Percentiles rank a stretch among this genome's conserved stretches.
Evolutionary conservation across 139 green algal genomes (phyloP).

Genomic region (Tetratostichococcus sp.): DNA sequence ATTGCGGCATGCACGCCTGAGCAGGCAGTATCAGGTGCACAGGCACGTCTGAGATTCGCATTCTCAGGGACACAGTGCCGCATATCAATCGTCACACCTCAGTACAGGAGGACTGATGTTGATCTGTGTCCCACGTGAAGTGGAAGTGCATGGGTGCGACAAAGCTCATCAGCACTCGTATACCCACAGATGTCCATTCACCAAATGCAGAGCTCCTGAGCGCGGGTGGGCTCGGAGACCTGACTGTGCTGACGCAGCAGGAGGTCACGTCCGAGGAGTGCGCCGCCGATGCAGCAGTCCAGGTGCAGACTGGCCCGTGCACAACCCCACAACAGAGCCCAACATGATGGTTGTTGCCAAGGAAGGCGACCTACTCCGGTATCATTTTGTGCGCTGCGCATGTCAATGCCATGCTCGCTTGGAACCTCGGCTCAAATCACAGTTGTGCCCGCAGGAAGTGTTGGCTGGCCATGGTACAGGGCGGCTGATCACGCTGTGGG

Average conservation of each 20-base stretch:
- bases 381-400: no score
- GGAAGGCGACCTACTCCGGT: no score
- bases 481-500: slow-evolving; percentile 62
- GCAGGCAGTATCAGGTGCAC: slow-evolving; percentile 11
- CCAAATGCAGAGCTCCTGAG: slow-evolving; percentile 6
- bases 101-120: neutral
- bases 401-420: no score
- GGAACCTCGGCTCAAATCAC: no score
- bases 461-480: slow-evolving; percentile 6
- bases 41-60: neutral
- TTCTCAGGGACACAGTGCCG: neutral
- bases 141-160: neutral
- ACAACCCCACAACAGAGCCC: no score
- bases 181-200: slow-evolving; percentile 2
- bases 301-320: no score
- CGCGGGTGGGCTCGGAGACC: neutral
- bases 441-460: slow-evolving; percentile 1
- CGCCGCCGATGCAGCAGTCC: slow-evolving; percentile 51
- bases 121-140: neutral
- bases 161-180: no score
- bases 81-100: neutral
- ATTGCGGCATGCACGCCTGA: slow-evolving; percentile 9
- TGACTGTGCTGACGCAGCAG: slow-evolving; percentile 58
- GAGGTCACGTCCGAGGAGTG: slow-evolving; percentile 82
- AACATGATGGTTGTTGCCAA: neutral